These are phyloP conservation scores for Pochonia chlamydosporia DNA, from an alignment of 2,329 filamentous ascomycete species.

Conservation along the genomic window DNA sequence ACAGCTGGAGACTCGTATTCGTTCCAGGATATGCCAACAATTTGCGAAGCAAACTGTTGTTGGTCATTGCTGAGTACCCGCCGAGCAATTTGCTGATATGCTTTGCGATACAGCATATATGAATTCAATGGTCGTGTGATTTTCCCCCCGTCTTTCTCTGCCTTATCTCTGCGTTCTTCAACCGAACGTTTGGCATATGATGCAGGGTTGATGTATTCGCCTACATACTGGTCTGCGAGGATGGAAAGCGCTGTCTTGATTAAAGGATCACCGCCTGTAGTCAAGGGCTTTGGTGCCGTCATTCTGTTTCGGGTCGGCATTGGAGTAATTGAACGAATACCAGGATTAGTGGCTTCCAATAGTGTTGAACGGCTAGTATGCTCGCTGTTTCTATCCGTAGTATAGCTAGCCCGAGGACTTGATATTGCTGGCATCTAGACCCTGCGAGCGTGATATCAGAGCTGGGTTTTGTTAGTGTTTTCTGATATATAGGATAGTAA, in stretches of 20 bases:
- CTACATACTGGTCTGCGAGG: not conserved
- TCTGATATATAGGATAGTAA: too few species aligned
- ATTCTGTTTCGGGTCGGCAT: slow-evolving; percentile 1
- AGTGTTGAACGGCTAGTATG: not conserved
- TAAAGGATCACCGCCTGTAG: not conserved
- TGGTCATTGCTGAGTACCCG: slow-evolving; percentile 85
- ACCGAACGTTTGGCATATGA: slow-evolving; percentile 6
- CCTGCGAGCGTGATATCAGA: not conserved
- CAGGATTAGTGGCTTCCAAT: not conserved
- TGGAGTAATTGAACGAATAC: not conserved
- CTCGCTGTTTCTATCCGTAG: not conserved
- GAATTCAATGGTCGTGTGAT: slow-evolving; percentile 86
- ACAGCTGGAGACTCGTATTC: slow-evolving; percentile 68
- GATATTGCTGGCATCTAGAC: not conserved
- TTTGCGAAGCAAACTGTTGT: slow-evolving; percentile 83
- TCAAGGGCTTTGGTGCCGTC: not conserved
- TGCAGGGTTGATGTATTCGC: slow-evolving; percentile 4
- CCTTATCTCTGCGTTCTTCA: slow-evolving; percentile 7
- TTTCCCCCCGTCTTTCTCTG: slow-evolving; percentile 29
- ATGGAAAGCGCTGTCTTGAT: slow-evolving; percentile 8
- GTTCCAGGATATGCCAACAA: slow-evolving; percentile 80
- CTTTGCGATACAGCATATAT: slow-evolving; percentile 95
- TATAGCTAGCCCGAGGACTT: not conserved
- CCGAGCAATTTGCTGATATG: slow-evolving; percentile 74
- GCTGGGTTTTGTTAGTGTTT: not conserved